Evolutionary conservation across 164 flowering plant species (phyloP).

Genomic region (grape (Vitis vinifera)): ASM3070453v1 NC_081812.1:16629501-16630000

Average conservation of each 20-base stretch:
- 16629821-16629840: too few species aligned
- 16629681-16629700: slow-evolving; percentile 9
- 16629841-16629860: too few species aligned
- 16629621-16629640: not conserved
- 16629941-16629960: not conserved
- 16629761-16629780: too few species aligned
- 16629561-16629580: not conserved
- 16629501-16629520: not conserved
- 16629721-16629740: too few species aligned
- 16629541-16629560: not conserved
- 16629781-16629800: too few species aligned
- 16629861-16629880: too few species aligned
- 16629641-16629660: slow-evolving; percentile 1
- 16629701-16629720: slow-evolving; percentile 1
- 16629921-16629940: not conserved
- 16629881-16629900: too few species aligned
- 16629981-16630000: not conserved
- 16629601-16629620: not conserved
- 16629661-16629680: slow-evolving; percentile 17
- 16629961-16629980: slow-evolving; percentile 3
- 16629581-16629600: not conserved
- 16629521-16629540: slow-evolving; percentile 14
- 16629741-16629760: too few species aligned
- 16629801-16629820: too few species aligned
- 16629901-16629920: too few species aligned